Base-by-base conservation (phyloP, 192 early-diverging fungal genomes). In the Entomortierella parvispora region DNA sequence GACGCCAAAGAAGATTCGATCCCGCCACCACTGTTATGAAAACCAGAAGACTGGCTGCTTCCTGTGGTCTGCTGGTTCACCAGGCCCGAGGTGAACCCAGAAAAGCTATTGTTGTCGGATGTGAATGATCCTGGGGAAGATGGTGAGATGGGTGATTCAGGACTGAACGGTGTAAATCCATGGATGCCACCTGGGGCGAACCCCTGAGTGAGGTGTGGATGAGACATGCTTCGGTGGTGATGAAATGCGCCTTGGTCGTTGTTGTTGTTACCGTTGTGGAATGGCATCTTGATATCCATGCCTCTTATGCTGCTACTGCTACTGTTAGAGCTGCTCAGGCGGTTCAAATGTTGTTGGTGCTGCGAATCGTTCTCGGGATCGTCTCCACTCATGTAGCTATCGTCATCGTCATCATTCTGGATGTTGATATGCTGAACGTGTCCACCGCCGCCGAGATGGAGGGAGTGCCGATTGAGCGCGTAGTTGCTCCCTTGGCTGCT, bases 361-460 rank as follows among this genome's bases (percentile, higher is more conserved):
- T 22, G 23, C 43, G 34, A 15, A 23, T 29, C 9, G 51, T 40
- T 12, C 15, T 44, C 33, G 25, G 26, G 17, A 4, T 69, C 68
- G 45, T 25, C 44, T 1, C 51, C 59, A 32, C 69, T 71, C 69
- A 71, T 71, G 7, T 64, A 54, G 20, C 69, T 71, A 26, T 71
- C 66, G 20, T 71, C 61, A 31, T 71, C 51, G 45, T 47, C 31
- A 23, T 56, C 18, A 20, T 62, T 72, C 11, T 45, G 37, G 46
- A 74, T 65, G 49, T 74, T 74, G 37, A 74, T 74, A 26, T 74
- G 70, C 62, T 65, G 70, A 1, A 50, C 62, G 26, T 74, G 49
- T 18, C 53, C 53, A 0, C 25, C 6, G 42, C 6, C 7, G 6
- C 40, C 15, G 40, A 58, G 23, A 33, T 52, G 49, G 9, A 37